Conservation (phyloP, 345 rosid species). For the Ceriops decandra region DNA sequence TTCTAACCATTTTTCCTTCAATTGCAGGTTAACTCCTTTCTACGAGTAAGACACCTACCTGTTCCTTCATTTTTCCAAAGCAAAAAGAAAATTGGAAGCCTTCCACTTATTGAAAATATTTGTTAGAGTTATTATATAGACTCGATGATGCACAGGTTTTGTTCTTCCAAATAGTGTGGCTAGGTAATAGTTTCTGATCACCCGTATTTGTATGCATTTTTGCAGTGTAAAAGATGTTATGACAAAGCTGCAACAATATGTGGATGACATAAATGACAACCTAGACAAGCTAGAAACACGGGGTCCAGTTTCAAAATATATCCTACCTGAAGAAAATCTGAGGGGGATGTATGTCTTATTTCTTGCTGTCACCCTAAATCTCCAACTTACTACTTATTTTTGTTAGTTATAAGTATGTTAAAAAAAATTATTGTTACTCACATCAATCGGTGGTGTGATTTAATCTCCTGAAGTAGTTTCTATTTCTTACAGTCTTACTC, state of each 20-base stretch:
- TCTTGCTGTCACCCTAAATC: background rate
- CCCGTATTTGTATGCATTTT: slow-evolving; percentile 11
- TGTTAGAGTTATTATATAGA: background rate
- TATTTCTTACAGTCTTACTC: slow-evolving; percentile 45
- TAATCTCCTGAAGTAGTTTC: background rate
- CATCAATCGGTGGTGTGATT: background rate
- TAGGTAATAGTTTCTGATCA: slow-evolving; percentile 15
- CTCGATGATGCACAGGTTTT: background rate
- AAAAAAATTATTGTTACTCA: slow-evolving; percentile 10
- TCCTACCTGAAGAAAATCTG: slow-evolving; percentile 69
- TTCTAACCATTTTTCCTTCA: slow-evolving; percentile 13
- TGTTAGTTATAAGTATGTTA: background rate
- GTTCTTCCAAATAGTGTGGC: background rate
- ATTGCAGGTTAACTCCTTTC: slow-evolving; percentile 90
- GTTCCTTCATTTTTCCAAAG: background rate
- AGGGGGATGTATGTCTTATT: slow-evolving; percentile 62
- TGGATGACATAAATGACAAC: slow-evolving; percentile 75
- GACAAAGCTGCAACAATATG: slow-evolving; percentile 69
- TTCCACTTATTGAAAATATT: background rate
- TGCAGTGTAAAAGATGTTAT: slow-evolving; percentile 67
- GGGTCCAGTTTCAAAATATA: slow-evolving; percentile 89
- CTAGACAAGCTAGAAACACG: slow-evolving; percentile 58
- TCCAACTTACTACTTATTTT: background rate
- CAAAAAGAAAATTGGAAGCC: background rate
- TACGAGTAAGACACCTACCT: slow-evolving; percentile 62